Conservation (phyloP, 2,329 filamentous ascomycete genomes). For the Colletotrichum sidae region DNA sequence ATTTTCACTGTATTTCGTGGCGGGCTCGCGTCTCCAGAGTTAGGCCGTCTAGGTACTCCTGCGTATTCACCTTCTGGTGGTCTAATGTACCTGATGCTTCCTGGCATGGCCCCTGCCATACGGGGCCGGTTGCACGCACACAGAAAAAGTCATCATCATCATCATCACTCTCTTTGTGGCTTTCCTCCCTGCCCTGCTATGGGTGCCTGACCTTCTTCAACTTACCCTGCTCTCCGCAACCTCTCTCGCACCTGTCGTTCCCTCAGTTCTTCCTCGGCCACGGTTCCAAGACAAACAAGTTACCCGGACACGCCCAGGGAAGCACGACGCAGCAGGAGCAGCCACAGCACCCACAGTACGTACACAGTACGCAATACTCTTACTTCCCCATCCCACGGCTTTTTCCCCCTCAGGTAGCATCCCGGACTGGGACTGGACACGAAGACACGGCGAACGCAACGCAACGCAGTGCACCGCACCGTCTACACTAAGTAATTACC, state of each 20-base stretch:
- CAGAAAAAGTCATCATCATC: slow-evolving; percentile 32
- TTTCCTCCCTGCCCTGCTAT: slow-evolving; percentile 19
- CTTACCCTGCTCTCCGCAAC: neutral
- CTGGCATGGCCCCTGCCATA: slow-evolving; percentile 18
- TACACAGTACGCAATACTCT: too few species aligned
- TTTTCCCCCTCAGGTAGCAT: too few species aligned
- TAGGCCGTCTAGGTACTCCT: too few species aligned
- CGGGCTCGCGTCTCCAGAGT: neutral
- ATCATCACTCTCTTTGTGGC: slow-evolving; percentile 34
- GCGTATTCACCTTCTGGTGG: too few species aligned
- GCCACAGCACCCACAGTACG: too few species aligned
- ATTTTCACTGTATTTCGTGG: slow-evolving; percentile 12
- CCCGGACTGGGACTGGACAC: too few species aligned
- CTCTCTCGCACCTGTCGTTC: neutral
- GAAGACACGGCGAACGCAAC: neutral
- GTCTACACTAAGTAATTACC: slow-evolving; percentile 17
- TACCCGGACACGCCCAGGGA: too few species aligned
- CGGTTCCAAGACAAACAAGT: slow-evolving; percentile 9
- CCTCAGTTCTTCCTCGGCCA: slow-evolving; percentile 13
- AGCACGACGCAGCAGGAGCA: too few species aligned
- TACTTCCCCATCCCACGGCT: too few species aligned
- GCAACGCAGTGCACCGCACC: slow-evolving; percentile 18
- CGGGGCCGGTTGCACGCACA: slow-evolving; percentile 24
- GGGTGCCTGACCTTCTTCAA: neutral
- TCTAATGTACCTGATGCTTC: slow-evolving; percentile 7